These are phyloP conservation scores for Nadsonia starkeyi-henricii DNA, from an alignment of 1,139 yeast genomes.

Conservation along the genomic window DNA sequence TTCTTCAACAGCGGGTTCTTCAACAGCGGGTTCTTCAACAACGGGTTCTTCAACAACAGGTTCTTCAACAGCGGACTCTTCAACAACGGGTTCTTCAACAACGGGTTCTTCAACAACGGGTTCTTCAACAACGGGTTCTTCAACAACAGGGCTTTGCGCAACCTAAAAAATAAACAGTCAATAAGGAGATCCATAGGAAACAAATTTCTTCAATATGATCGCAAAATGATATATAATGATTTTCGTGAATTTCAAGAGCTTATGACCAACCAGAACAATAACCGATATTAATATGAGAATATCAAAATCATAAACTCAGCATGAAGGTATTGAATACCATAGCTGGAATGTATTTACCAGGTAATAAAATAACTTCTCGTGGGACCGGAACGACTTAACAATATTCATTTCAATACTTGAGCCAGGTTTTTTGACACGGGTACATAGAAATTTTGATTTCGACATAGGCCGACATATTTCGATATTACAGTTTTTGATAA, in stretches of 20 bases:
- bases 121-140: slow-evolving; percentile 15
- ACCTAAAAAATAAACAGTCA: background rate
- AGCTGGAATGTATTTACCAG: too few species aligned
- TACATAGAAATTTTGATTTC: too few species aligned
- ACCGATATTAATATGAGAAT: too few species aligned
- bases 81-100: slow-evolving; percentile 17
- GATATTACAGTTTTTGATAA: slow-evolving; percentile 15
- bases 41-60: slow-evolving; percentile 17
- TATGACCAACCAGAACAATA: too few species aligned
- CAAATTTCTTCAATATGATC: background rate
- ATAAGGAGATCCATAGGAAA: background rate
- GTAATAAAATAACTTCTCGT: too few species aligned
- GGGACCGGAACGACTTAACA: too few species aligned
- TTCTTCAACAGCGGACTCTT: slow-evolving; percentile 14
- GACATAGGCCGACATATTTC: too few species aligned
- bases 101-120: slow-evolving; percentile 15
- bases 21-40: slow-evolving; percentile 13
- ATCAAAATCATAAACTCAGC: too few species aligned
- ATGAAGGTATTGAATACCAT: too few species aligned
- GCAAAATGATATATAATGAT: background rate
- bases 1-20: slow-evolving; percentile 22
- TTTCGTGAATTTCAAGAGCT: too few species aligned
- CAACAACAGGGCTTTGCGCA: slow-evolving; percentile 13
- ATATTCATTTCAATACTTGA: too few species aligned
- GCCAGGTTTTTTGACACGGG: too few species aligned